Percentiles rank a stretch among this genome's conserved stretches.
Conservation (phyloP, 192 early-diverging fungal species). For the Backusella psychrophila region DNA sequence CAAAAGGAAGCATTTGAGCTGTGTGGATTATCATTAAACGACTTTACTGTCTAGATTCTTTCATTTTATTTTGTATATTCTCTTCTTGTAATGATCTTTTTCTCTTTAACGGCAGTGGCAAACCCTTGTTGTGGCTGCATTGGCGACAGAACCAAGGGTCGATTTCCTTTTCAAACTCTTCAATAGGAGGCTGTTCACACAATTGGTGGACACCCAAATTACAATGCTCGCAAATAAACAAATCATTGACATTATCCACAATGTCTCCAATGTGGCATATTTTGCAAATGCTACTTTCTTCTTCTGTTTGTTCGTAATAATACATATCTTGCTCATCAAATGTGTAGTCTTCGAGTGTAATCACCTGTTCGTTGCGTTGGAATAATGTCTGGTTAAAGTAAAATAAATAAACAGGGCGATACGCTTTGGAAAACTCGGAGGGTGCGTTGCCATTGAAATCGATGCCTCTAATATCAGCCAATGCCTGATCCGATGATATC, state of each 20-base stretch:
- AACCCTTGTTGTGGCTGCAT: background rate
- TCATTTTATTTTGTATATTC: conserved; percentile 3
- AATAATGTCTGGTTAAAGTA: background rate
- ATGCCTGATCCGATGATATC: conserved; percentile 15
- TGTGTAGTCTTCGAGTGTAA: conserved; percentile 20
- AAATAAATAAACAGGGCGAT: conserved; percentile 16
- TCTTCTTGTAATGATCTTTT: background rate
- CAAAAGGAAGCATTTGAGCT: conserved; percentile 12
- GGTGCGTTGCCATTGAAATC: background rate
- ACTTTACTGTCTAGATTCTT: conserved; percentile 9
- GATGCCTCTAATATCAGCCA: conserved; percentile 16
- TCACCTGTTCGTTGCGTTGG: background rate
- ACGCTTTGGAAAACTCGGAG: background rate
- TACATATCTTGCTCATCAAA: conserved; percentile 11
- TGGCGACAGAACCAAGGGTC: conserved; percentile 26
- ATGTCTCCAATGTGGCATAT: conserved; percentile 12
- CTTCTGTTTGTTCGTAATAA: background rate
- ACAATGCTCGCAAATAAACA: conserved; percentile 26
- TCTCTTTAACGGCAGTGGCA: conserved; percentile 2
- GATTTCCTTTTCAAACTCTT: conserved; percentile 17
- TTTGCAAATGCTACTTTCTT: conserved; percentile 13
- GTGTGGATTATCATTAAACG: conserved; percentile 11
- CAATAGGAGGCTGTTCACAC: conserved; percentile 19
- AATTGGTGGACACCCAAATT: conserved; percentile 24
- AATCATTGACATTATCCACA: conserved; percentile 11